Conservation (phyloP, 2,329 filamentous ascomycete genomes). For the Teratosphaeriaceae sp. region DNA sequence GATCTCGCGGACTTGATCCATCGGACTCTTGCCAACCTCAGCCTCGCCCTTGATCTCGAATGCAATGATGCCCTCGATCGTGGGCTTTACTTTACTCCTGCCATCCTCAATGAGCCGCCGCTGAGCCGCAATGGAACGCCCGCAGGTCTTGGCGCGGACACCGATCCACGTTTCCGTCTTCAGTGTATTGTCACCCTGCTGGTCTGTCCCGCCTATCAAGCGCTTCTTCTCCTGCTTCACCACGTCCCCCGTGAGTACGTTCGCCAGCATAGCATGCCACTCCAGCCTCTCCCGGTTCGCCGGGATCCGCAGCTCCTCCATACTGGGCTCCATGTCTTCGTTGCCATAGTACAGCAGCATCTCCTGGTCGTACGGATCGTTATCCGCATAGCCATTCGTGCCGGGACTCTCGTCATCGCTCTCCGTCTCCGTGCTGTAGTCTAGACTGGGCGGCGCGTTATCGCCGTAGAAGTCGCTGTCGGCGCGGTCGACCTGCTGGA, state of each 20-base stretch:
- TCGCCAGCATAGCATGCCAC: constrained; percentile 97
- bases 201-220: constrained; percentile 71
- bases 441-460: constrained; percentile 60
- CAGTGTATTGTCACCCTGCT: constrained; percentile 63
- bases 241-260: constrained; percentile 91
- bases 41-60: constrained; percentile 93
- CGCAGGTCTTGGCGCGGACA: constrained; percentile 74
- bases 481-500: constrained; percentile 65
- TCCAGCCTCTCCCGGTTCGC: constrained; percentile 85
- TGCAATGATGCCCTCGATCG: constrained; percentile 80
- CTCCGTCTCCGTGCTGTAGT: constrained; percentile 68
- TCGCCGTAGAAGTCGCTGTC: constrained; percentile 66
- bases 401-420: constrained; percentile 86
- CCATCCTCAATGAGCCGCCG: constrained; percentile 82
- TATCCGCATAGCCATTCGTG: constrained; percentile 74
- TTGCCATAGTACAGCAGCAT: constrained; percentile 89
- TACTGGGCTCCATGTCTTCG: constrained; percentile 78
- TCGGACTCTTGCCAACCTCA: constrained; percentile 79
- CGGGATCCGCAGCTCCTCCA: constrained; percentile 84
- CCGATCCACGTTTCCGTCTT: constrained; percentile 80
- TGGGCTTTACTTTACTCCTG: constrained; percentile 62
- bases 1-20: constrained; percentile 83
- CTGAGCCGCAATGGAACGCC: constrained; percentile 76
- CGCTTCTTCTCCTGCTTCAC: constrained; percentile 98
- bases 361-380: constrained; percentile 82